Evolutionary conservation across 2,329 filamentous ascomycete genomes (phyloP).

Genomic region (Trichoderma hamatum): DNA sequence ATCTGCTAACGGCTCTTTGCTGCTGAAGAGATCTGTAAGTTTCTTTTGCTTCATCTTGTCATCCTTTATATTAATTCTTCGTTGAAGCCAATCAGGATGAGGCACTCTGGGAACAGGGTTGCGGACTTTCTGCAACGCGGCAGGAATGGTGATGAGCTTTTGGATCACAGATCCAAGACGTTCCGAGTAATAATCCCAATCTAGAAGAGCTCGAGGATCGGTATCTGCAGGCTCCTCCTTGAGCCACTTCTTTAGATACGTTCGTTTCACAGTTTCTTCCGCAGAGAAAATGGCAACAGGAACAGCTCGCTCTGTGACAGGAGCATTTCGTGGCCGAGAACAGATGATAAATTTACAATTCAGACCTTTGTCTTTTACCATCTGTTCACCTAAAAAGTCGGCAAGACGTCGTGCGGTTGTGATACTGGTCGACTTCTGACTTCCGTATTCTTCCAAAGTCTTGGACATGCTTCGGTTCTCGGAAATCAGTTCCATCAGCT

Average conservation of each 20-base stretch:
- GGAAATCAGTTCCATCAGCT: constrained; percentile 98
- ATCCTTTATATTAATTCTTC: constrained; percentile 91
- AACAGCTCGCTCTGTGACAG: constrained; percentile 91
- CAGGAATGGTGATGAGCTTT: constrained; percentile 98
- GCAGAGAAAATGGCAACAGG: constrained; percentile 97
- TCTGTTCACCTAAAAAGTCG: constrained; percentile 95
- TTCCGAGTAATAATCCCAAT: constrained; percentile 97
- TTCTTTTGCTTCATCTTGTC: constrained; percentile 99
- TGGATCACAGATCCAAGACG: constrained; percentile 96
- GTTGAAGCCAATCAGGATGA: constrained; percentile 95
- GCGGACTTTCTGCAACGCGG: constrained; percentile 88
- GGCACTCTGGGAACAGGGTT: constrained; percentile 93
- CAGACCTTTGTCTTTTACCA: constrained; percentile 98
- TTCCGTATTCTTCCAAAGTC: constrained; percentile 92
- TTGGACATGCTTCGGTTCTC: constrained; percentile 99
- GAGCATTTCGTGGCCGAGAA: constrained; percentile 78
- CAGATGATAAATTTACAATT: constrained; percentile 99
- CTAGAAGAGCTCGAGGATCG: constrained; percentile 85
- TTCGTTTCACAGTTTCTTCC: constrained; percentile 81
- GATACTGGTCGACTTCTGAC: constrained; percentile 98
- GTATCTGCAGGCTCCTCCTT: constrained; percentile 90
- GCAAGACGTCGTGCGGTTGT: constrained; percentile 93
- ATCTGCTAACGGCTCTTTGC: constrained; percentile 69
- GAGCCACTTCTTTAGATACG: constrained; percentile 92
- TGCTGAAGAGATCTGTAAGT: constrained; percentile 85